Percentiles rank a stretch among this genome's conserved stretches.
Evolutionary conservation across 768 basidiomycete species (phyloP).

Genomic region (Termitomyces sp.): DNA sequence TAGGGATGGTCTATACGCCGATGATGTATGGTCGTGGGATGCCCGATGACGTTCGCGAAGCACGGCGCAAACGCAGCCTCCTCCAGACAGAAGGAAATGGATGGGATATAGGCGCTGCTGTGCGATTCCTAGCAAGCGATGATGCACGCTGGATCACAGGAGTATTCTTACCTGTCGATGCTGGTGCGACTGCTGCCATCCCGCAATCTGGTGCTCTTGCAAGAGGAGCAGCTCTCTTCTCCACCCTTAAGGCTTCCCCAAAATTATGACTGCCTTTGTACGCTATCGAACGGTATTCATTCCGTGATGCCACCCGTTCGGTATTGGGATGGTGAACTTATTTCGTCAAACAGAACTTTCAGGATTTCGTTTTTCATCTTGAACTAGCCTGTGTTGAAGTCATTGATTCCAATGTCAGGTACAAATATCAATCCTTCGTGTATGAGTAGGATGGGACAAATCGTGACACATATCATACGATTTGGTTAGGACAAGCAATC

Average conservation of each 20-base stretch:
- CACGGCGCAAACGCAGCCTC: constrained; percentile 31
- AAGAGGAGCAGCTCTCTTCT: constrained; percentile 4
- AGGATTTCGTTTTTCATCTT: too few species aligned
- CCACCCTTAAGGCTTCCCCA: neutral
- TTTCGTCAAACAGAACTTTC: too few species aligned
- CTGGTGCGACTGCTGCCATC: constrained; percentile 34
- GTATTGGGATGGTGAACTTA: neutral
- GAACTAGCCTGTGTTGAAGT: too few species aligned
- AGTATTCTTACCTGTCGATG: constrained; percentile 36
- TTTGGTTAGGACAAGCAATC: too few species aligned
- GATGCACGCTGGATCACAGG: constrained; percentile 44
- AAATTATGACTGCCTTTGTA: neutral
- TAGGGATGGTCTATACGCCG: constrained; percentile 39
- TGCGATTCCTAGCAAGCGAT: constrained; percentile 37
- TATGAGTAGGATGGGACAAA: too few species aligned
- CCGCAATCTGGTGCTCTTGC: constrained; percentile 4
- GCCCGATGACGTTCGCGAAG: constrained; percentile 31
- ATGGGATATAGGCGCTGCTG: constrained; percentile 39
- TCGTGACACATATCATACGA: too few species aligned
- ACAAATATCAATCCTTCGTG: too few species aligned
- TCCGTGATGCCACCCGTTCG: neutral
- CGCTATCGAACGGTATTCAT: neutral
- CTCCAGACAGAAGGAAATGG: constrained; percentile 42
- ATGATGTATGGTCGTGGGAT: constrained; percentile 36
- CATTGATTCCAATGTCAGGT: too few species aligned